Evolutionary conservation across 31 red algal genomes (phyloP).

Genomic region (Asparagopsis taxiformis): DNA sequence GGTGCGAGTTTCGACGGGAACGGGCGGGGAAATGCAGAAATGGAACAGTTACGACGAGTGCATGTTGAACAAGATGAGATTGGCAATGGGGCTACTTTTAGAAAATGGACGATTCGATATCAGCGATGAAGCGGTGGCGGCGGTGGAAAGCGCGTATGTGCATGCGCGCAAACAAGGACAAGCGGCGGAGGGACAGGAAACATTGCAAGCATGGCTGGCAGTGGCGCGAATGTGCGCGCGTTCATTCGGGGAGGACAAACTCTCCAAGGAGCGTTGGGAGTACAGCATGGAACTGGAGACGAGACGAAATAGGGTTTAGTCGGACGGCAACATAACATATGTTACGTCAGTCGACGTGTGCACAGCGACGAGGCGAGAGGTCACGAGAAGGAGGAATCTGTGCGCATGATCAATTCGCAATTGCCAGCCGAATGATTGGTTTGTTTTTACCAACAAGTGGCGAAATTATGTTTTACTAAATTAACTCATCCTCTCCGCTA

Average conservation of each 20-base stretch:
- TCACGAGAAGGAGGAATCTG: too few relatives aligned
- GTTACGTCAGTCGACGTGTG: too few relatives aligned
- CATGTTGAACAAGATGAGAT: conserved; percentile 29
- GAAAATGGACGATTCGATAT: conserved; percentile 61
- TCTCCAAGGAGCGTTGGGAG: conserved; percentile 45
- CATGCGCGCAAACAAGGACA: conserved; percentile 22
- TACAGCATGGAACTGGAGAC: conserved; percentile 36
- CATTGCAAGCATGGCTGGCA: conserved; percentile 40
- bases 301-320: too few relatives aligned
- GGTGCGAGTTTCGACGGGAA: conserved; percentile 18
- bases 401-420: too few relatives aligned
- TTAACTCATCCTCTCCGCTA: too few relatives aligned
- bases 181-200: conserved; percentile 53
- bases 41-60: conserved; percentile 23
- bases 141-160: conserved; percentile 47
- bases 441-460: too few relatives aligned
- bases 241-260: conserved; percentile 26
- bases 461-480: too few relatives aligned
- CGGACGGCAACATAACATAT: too few relatives aligned
- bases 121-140: conserved; percentile 6
- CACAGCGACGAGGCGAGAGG: too few relatives aligned
- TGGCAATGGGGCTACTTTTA: conserved; percentile 39
- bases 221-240: conserved; percentile 41
- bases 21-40: conserved; percentile 1
- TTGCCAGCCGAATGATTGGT: too few relatives aligned